Evolutionary conservation across 2,329 filamentous ascomycete species (phyloP).

Genomic region (Ustulina deusta): DNA sequence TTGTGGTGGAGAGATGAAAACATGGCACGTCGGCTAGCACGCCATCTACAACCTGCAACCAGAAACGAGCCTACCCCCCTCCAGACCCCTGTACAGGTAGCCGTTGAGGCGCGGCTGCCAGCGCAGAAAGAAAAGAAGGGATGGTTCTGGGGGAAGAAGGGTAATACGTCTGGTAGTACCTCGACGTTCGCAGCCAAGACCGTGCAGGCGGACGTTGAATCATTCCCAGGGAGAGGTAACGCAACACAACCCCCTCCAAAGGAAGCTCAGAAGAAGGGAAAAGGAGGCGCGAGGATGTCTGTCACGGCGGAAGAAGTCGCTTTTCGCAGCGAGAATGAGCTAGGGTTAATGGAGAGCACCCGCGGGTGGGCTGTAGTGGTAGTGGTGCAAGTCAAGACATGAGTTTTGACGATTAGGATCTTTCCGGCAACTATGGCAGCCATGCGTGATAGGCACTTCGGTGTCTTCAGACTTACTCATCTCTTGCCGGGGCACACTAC

Average conservation of each 20-base stretch:
- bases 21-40: slow-evolving; percentile 60
- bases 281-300: slow-evolving; percentile 53
- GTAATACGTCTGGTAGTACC: slow-evolving; percentile 25
- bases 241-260: slow-evolving; percentile 3
- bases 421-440: background rate
- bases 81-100: slow-evolving; percentile 46
- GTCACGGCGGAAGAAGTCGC: slow-evolving; percentile 61
- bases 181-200: slow-evolving; percentile 23
- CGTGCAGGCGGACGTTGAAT: slow-evolving; percentile 16
- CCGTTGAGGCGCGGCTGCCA: slow-evolving; percentile 49
- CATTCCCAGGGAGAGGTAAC: slow-evolving; percentile 9
- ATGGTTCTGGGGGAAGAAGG: slow-evolving; percentile 49
- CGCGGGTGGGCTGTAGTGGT: slow-evolving; percentile 64
- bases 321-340: slow-evolving; percentile 63
- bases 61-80: slow-evolving; percentile 26
- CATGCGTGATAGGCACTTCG: background rate
- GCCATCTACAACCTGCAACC: slow-evolving; percentile 56
- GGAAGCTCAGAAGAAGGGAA: slow-evolving; percentile 39
- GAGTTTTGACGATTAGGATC: slow-evolving; percentile 9
- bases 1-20: slow-evolving; percentile 63
- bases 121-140: slow-evolving; percentile 52
- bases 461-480: background rate
- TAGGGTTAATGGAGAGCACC: slow-evolving; percentile 64
- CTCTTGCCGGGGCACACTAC: background rate
- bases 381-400: slow-evolving; percentile 50